Percentiles rank a stretch among this genome's conserved stretches.
phyloP scores from a whole-genome alignment of 345 rosid genomes.

The Syzygium jambos region DNA sequence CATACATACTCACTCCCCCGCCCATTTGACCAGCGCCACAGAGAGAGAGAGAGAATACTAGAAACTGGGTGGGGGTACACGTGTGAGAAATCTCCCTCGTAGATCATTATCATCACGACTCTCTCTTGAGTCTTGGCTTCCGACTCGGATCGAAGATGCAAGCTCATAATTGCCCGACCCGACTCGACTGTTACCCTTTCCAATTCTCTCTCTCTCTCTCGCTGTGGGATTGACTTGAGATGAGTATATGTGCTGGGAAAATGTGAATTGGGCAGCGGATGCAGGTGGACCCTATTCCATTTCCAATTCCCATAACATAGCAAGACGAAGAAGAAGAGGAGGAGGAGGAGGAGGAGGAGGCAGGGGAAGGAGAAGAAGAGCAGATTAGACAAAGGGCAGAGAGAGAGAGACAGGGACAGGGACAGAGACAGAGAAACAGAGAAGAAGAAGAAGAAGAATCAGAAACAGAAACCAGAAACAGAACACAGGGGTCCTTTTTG shows the following conservation, averaged over 20 bases:
- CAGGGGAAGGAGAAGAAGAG: too few species aligned
- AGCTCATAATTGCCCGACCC: not conserved
- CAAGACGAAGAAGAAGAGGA: not conserved
- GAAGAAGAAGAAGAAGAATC: not conserved
- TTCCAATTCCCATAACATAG: not conserved
- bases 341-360: not conserved
- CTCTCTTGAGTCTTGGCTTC: not conserved
- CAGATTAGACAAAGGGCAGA: not conserved
- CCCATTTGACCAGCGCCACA: not conserved
- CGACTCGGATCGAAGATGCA: not conserved
- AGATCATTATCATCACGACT: not conserved
- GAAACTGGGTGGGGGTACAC: not conserved
- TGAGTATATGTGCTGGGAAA: not conserved
- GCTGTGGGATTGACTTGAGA: not conserved
- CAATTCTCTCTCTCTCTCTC: not conserved
- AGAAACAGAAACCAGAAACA: not conserved
- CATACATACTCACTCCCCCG: not conserved
- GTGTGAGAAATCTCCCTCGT: not conserved
- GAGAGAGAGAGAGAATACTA: not conserved
- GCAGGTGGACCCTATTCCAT: not conserved
- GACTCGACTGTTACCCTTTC: not conserved
- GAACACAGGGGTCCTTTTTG: not conserved
- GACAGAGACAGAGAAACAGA: not conserved
- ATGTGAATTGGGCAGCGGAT: not conserved
- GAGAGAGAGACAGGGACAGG: rapidly evolving